These are phyloP conservation scores for Medicago lupulina DNA, from an alignment of 306 rosid species.

Conservation along the genomic window DNA sequence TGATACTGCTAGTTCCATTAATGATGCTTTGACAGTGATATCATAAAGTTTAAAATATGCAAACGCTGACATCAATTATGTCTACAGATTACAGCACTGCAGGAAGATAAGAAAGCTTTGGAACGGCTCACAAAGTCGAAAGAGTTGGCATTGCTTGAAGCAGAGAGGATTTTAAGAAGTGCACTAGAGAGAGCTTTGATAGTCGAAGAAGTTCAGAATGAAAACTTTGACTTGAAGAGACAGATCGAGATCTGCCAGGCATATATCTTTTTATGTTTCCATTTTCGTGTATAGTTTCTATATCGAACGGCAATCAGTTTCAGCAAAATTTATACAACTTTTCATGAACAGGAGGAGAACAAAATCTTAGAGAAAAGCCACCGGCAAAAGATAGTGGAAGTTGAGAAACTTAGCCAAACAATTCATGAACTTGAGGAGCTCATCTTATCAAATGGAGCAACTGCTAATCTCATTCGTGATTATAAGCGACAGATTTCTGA, in stretches of 20 bases:
- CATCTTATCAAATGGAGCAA: slow-evolving; percentile 73
- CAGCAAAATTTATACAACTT: slow-evolving; percentile 22
- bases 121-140: slow-evolving; percentile 83
- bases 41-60: background rate
- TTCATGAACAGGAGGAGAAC: slow-evolving; percentile 86
- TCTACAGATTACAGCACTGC: slow-evolving; percentile 67
- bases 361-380: slow-evolving; percentile 84
- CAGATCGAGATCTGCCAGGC: slow-evolving; percentile 98
- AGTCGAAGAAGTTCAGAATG: slow-evolving; percentile 97
- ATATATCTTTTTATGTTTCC: slow-evolving; percentile 39
- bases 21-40: background rate
- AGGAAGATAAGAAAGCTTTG: slow-evolving; percentile 90
- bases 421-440: slow-evolving; percentile 89
- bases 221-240: slow-evolving; percentile 87
- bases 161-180: slow-evolving; percentile 79
- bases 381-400: slow-evolving; percentile 88
- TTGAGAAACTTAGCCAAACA: slow-evolving; percentile 91
- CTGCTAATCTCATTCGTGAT: slow-evolving; percentile 81
- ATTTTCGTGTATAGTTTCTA: slow-evolving; percentile 20
- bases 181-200: slow-evolving; percentile 94
- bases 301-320: slow-evolving; percentile 15
- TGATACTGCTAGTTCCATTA: background rate
- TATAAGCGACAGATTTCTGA: slow-evolving; percentile 72
- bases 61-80: slow-evolving; percentile 16
- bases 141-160: slow-evolving; percentile 88